phyloP scores from a whole-genome alignment of 106 monocot species.

The Ottelia alismoides region DNA sequence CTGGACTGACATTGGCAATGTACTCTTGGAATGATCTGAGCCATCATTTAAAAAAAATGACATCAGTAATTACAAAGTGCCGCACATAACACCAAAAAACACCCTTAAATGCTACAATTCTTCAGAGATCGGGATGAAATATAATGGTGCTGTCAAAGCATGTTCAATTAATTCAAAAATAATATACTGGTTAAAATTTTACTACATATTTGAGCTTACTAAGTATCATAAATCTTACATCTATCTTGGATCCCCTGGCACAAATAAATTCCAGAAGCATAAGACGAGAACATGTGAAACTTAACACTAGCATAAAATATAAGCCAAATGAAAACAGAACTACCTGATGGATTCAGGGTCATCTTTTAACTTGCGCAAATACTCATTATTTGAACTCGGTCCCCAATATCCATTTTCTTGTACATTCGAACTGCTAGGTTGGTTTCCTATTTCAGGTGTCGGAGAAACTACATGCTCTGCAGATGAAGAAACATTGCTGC shows the following conservation, averaged over 20 bases:
- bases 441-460: conserved; percentile 21
- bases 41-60: too few relatives aligned
- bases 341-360: conserved; percentile 52
- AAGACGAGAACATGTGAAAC: neutral
- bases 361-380: conserved; percentile 32
- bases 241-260: too few relatives aligned
- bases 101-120: too few relatives aligned
- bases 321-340: neutral
- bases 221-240: too few relatives aligned
- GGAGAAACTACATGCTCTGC: conserved; percentile 20
- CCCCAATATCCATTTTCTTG: conserved; percentile 4
- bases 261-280: too few relatives aligned
- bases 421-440: conserved; percentile 10
- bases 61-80: too few relatives aligned
- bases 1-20: conserved; percentile 53
- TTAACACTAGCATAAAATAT: neutral
- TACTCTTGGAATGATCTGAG: conserved; percentile 83
- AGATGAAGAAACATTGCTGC: conserved; percentile 13
- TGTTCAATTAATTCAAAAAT: too few relatives aligned
- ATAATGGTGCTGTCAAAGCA: too few relatives aligned
- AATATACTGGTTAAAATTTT: too few relatives aligned
- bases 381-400: conserved; percentile 14
- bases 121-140: too few relatives aligned
- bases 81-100: too few relatives aligned
- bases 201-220: too few relatives aligned